phyloP scores from a whole-genome alignment of 78 protist genomes.

The Creolimax fragrantissima region DNA sequence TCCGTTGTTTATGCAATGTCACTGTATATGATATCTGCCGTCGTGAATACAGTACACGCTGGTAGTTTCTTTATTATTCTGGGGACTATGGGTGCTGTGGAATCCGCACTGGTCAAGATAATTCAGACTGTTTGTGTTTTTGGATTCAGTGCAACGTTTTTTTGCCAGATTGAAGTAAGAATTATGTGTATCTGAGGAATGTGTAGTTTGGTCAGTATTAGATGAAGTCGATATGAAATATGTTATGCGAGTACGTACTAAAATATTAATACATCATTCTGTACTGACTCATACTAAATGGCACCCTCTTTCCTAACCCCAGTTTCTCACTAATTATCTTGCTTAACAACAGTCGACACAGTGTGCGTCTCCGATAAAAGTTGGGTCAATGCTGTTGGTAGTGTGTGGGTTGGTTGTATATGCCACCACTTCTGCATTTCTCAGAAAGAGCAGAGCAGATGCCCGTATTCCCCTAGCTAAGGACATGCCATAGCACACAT shows the following conservation, averaged over 20 bases:
- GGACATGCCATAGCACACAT: no score
- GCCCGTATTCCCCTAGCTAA: no score
- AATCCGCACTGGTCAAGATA: not conserved
- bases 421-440: no score
- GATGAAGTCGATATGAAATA: not conserved
- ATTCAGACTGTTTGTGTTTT: conserved; percentile 13
- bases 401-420: not conserved
- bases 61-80: conserved; percentile 2
- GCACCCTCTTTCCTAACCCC: not conserved
- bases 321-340: not conserved
- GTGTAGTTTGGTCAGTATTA: not conserved
- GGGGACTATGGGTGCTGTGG: conserved; percentile 8
- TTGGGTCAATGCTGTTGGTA: not conserved
- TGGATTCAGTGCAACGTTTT: not conserved
- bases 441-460: no score
- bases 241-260: not conserved
- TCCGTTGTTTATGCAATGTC: not conserved
- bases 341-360: not conserved
- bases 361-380: not conserved
- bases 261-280: not conserved
- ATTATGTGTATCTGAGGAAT: not conserved
- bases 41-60: conserved; percentile 5
- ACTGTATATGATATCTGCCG: not conserved
- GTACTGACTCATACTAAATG: not conserved
- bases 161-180: not conserved